phyloP scores from a whole-genome alignment of 2,329 filamentous ascomycete species.

The Aaosphaeria arxii region DNA sequence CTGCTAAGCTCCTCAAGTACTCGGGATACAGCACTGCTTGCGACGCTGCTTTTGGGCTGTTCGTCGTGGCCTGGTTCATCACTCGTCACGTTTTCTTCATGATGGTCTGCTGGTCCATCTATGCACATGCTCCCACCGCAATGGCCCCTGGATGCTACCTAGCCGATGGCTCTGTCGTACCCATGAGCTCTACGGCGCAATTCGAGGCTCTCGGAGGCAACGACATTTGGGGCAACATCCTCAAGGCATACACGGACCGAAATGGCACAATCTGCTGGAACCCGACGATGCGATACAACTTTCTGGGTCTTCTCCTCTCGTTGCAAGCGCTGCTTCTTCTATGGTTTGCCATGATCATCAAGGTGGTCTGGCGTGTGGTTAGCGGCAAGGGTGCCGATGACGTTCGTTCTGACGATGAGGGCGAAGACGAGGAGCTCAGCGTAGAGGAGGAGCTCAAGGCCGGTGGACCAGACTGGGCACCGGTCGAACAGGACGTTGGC shows the following conservation, averaged over 20 bases:
- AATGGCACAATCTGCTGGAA: conserved; percentile 79
- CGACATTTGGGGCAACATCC: conserved; percentile 54
- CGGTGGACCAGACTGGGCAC: conserved; percentile 25
- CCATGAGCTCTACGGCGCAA: conserved; percentile 52
- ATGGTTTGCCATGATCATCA: conserved; percentile 88
- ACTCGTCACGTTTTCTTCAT: conserved; percentile 80
- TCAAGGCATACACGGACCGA: conserved; percentile 71
- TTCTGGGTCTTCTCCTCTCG: conserved; percentile 72
- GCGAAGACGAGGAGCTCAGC: conserved; percentile 59
- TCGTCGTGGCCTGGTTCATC: conserved; percentile 81
- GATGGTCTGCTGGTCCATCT: conserved; percentile 79
- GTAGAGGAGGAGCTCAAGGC: conserved; percentile 20
- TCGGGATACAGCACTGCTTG: conserved; percentile 71
- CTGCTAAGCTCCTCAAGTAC: conserved; percentile 90
- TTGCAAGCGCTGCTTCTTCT: conserved; percentile 77
- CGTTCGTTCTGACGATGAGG: conserved; percentile 81
- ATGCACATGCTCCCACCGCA: conserved; percentile 58
- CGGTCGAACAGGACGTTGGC: conserved; percentile 72
- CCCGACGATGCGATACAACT: conserved; percentile 68
- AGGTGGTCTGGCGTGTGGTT: conserved; percentile 77
- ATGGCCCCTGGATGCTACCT: conserved; percentile 71
- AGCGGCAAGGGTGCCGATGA: conserved; percentile 78
- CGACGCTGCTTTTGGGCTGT: conserved; percentile 79
- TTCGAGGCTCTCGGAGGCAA: conserved; percentile 40
- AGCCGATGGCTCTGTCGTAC: conserved; percentile 52